Evolutionary conservation across 2,329 filamentous ascomycete species (phyloP), one percentile per base, ranked within the genome.

Genomic region (Fusarium algeriense): DNA sequence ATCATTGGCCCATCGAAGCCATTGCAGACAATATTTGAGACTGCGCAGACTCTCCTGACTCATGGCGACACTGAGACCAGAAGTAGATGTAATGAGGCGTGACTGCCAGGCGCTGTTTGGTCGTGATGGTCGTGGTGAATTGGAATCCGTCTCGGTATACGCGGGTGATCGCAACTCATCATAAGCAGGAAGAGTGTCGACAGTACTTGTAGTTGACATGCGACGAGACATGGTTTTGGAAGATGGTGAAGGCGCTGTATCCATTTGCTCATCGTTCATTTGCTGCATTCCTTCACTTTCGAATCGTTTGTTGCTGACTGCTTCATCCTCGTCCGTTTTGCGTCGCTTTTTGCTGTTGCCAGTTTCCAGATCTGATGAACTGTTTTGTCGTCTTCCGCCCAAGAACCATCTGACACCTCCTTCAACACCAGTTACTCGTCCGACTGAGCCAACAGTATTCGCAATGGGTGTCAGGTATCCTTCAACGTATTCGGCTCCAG

Each of bases 401-500:
- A 98, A 84, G 73, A 97, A 96, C 89, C 94, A 95, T 53, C 96
- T 88, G 17, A 98, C 88, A 60, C 94, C 92, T 60, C 91, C 91
- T 79, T 98, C 95, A 4, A 98, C 92, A 65, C 95, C 95, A 1
- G 95, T 97, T 35, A 91, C 91, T 34, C 93, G 89, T 34, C 94
- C 92, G 9, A 97, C 93, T 1, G 90, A 92, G 17, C 93, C 93
- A 34, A 97, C 93, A 0, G 93, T 96, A 77, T 93, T 96, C 56
- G 93, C 93, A 56, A 98, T 90, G 3, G 94, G 94, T 3, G 92
- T 93, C 55, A 97, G 89, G 73, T 93, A 95, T 49, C 93, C 91
- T 80, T 98, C 95, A 23, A 98, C 91, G 75, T 97, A 94, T 79
- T 97, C 94, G 52, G 93, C 95, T 67, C 94, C 90, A n/a, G 93